Base-by-base conservation (phyloP, 768 basidiomycete genomes). In the Austroboletus festivus region DNA sequence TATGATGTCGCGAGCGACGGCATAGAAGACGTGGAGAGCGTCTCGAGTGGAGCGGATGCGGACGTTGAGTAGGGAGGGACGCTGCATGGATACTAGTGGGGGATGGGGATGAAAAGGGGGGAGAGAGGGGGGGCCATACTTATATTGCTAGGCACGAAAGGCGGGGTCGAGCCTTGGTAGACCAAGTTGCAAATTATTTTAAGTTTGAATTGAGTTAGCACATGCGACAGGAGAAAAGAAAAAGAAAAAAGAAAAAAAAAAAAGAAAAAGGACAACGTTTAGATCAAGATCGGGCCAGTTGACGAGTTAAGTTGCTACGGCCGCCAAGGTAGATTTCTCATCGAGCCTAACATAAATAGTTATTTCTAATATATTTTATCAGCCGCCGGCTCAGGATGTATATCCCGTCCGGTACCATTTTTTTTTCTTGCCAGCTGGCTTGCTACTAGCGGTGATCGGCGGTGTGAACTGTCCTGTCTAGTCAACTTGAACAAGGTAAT, bases 11-110 rank as follows among this genome's bases (percentile, higher is more conserved):
- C 74, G 74, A 10, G 86, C 83, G 43, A 90, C 89, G 42, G 81
- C 89, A 61, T 85, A 74, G 68, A 91, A 90, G 58, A 91, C 83
- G 53, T 85, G 83, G 43, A 85, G 74, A n/a, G 89, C 88, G 64
- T 91, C 89, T 54, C 81, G 75, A 13, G 85, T 86, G 4, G 83
- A 86, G 56, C 86, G 81, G 55, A 90, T 83, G 64, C 86, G 84
- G 38, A 89, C 81, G 63, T 83, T 83, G 46, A 78, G 77, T 44
- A 88, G 75, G 46, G 89, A 89, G 37, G 89, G 89, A 37, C 75
- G 77, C 65, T 91, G 89, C 84, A 88, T 86, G 55, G 55, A 19
- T 37, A n/a, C n/a, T n/a, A n/a, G n/a, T n/a, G n/a, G 50, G 54
- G 48, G 55, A 52, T 53, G 45, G 63, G 21, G 43, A 37, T 31